phyloP scores from a whole-genome alignment of 106 monocot species.

The Apostasia ramifera region DNA sequence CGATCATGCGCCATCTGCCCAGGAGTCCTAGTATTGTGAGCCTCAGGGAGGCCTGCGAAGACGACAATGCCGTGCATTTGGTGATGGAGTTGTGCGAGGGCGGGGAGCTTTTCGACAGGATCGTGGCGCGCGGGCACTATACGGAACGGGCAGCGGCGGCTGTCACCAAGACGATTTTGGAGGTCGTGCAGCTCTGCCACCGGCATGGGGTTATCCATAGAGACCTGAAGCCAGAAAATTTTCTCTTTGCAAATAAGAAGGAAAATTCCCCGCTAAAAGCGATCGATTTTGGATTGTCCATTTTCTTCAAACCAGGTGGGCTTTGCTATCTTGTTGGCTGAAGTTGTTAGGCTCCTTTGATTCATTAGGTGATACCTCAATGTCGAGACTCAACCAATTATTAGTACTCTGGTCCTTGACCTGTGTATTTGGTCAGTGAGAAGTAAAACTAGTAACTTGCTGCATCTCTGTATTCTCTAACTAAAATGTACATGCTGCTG shows the following conservation, averaged over 20 bases:
- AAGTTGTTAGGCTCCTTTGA: not conserved
- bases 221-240: slow-evolving; percentile 83
- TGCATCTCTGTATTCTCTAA: no score
- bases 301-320: slow-evolving; percentile 82
- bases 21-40: slow-evolving; percentile 58
- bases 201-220: slow-evolving; percentile 71
- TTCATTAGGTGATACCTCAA: not conserved
- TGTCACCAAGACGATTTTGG: slow-evolving; percentile 76
- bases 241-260: slow-evolving; percentile 74
- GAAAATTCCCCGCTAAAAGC: slow-evolving; percentile 80
- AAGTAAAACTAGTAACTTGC: no score
- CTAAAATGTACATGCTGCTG: no score
- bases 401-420: no score
- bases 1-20: slow-evolving; percentile 95
- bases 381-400: no score
- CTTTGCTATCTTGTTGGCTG: not conserved
- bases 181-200: slow-evolving; percentile 97
- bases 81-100: slow-evolving; percentile 99
- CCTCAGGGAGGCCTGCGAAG: slow-evolving; percentile 89
- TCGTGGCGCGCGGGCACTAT: slow-evolving; percentile 93
- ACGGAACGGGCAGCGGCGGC: slow-evolving; percentile 83
- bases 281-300: slow-evolving; percentile 73
- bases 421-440: no score
- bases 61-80: slow-evolving; percentile 87
- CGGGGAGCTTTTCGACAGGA: slow-evolving; percentile 95